A percentile compares a stretch with the other conserved stretches of the same genome.
These are phyloP conservation scores for Rhododendron williamsianum DNA, from an alignment of 148 eudicot genomes.

Conservation along the genomic window DNA sequence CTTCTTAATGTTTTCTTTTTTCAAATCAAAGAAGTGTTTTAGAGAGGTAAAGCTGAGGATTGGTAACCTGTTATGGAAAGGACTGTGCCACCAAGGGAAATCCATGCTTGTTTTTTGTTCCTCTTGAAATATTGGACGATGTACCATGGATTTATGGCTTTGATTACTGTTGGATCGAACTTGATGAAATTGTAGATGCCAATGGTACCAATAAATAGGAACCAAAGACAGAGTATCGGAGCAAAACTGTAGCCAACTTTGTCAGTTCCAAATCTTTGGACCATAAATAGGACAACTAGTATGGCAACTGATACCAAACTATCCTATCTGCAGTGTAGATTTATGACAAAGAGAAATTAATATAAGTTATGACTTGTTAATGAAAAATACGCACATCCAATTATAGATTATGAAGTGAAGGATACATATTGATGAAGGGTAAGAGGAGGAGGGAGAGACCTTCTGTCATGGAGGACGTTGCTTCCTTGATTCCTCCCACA, in stretches of 20 bases:
- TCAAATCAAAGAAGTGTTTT: not conserved
- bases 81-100: slow-evolving; percentile 30
- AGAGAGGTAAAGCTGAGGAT: slow-evolving; percentile 13
- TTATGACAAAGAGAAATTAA: not conserved
- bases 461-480: slow-evolving; percentile 5
- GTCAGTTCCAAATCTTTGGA: not conserved
- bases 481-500: slow-evolving; percentile 22
- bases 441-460: not conserved
- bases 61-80: slow-evolving; percentile 25
- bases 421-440: not conserved
- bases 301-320: not conserved
- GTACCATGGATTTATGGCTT: slow-evolving; percentile 29
- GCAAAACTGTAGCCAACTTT: slow-evolving; percentile 21
- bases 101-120: slow-evolving; percentile 27
- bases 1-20: not conserved
- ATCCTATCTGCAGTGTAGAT: not conserved
- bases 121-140: slow-evolving; percentile 25
- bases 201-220: slow-evolving; percentile 17
- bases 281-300: not conserved
- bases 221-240: slow-evolving; percentile 29
- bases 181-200: slow-evolving; percentile 27
- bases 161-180: slow-evolving; percentile 18
- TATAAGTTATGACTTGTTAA: too few species aligned
- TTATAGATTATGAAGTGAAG: not conserved
- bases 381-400: not conserved